Evolutionary conservation across 1,284 basidiomycete species (phyloP).

Genomic region (Sporisorium scitamineum): DNA sequence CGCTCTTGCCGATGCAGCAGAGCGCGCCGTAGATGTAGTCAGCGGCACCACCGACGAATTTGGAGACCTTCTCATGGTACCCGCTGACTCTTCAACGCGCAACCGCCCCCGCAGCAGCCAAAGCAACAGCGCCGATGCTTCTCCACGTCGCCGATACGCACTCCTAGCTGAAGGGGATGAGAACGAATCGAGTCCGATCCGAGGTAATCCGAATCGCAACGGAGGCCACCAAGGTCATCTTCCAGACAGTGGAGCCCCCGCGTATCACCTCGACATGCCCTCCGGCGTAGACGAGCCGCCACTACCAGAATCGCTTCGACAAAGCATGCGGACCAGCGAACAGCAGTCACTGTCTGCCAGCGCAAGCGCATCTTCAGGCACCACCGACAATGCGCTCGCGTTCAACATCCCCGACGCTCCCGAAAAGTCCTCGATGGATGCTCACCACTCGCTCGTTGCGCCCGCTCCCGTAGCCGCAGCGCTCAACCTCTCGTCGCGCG

Average conservation of each 20-base stretch:
- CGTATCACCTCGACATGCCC: constrained; percentile 43
- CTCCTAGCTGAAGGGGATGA: constrained; percentile 27
- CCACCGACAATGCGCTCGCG: constrained; percentile 7
- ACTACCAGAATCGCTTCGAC: constrained; percentile 40
- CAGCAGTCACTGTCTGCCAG: neutral
- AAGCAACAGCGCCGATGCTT: constrained; percentile 15
- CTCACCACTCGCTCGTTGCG: constrained; percentile 21
- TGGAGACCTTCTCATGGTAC: constrained; percentile 43
- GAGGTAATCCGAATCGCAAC: neutral
- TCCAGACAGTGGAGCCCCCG: constrained; percentile 3
- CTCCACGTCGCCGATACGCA: constrained; percentile 30
- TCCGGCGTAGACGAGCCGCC: constrained; percentile 27
- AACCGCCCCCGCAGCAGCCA: neutral
- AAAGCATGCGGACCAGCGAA: constrained; percentile 14
- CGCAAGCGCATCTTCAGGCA: neutral
- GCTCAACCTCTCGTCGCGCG: constrained; percentile 21
- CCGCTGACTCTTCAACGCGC: constrained; percentile 26
- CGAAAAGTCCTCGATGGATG: constrained; percentile 18
- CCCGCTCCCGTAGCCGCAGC: constrained; percentile 41
- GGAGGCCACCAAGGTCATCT: neutral
- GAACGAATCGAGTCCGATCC: neutral
- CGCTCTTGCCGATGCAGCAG: constrained; percentile 44
- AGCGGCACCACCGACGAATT: constrained; percentile 52
- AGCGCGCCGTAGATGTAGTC: constrained; percentile 48
- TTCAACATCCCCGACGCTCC: constrained; percentile 40